Percentiles rank a stretch among this genome's conserved stretches.
Evolutionary conservation across 1,284 basidiomycete species (phyloP).

Genomic region (Ganoderma sinense): DNA sequence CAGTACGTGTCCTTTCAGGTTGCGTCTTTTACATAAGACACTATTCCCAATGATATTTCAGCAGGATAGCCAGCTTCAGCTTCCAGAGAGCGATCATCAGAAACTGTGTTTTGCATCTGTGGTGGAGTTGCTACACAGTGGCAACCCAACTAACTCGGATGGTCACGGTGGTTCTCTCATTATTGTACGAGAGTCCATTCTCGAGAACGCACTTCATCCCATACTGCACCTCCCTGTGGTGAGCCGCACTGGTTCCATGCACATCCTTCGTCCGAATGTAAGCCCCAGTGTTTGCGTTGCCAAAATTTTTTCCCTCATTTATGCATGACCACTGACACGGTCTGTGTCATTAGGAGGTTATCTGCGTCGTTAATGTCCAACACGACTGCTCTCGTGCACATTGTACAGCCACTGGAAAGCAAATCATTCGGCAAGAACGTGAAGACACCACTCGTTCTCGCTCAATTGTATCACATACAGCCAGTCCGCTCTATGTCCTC

Average conservation of each 20-base stretch:
- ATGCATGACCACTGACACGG: background rate
- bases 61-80: too few relatives aligned
- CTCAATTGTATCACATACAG: too few relatives aligned
- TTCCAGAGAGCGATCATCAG: too few relatives aligned
- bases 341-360: constrained; percentile 10
- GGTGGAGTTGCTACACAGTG: background rate
- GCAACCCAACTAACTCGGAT: too few relatives aligned
- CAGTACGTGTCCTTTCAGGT: background rate
- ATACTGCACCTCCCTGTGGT: background rate
- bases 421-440: too few relatives aligned
- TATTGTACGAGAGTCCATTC: background rate
- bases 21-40: background rate
- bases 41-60: background rate
- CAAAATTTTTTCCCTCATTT: too few relatives aligned
- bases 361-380: constrained; percentile 24
- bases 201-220: background rate
- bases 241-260: background rate
- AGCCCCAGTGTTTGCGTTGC: too few relatives aligned
- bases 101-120: background rate
- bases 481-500: too few relatives aligned
- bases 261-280: constrained; percentile 1
- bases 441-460: too few relatives aligned
- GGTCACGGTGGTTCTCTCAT: too few relatives aligned
- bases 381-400: constrained; percentile 19
- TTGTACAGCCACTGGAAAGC: background rate